Evolutionary conservation across 2,329 filamentous ascomycete species (phyloP), one percentile per base, ranked within the genome.

Genomic region (Davidsoniella eucalypti): DNA sequence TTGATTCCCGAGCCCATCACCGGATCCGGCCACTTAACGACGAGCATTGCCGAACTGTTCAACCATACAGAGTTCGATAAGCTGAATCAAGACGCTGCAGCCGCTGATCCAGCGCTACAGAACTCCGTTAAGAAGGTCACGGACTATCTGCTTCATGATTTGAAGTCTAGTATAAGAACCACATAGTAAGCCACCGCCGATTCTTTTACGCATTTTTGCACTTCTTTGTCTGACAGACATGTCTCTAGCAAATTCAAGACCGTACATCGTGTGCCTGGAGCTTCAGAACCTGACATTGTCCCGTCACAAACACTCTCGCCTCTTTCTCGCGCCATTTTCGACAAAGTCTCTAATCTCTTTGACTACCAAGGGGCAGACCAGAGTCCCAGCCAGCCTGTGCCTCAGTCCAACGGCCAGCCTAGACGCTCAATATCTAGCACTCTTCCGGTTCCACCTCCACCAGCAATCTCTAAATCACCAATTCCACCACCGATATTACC

Each of bases 71-170:
- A 75, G 56, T 71, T 88, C 57, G 77, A 82, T 56, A 73, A 73
- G 43, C 67, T 95, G 44, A 87, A 92, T 60, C 69, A 71, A 55
- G 84, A 90, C 61, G 78, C 81, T 53, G 65, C 44, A 23, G 38
- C 69, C 39, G 73, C 68, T 54, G 66, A 75, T 21, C 67, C 71
- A 44, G 71, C 74, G 41, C 71, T 72, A 26, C 80, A 83, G 17
- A 75, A 76, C 60, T 75, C 78, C 55, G 68, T 88, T 44, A 80
- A 84, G 57, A 78, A 81, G 57, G 82, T 80, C 9, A 70, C 88
- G 43, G 74, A 82, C 57, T 80, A 90, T 61, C 70, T 95, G 26
- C 76, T 85, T 52, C 78, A 80, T 55, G 73, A 94, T 39, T 64
- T 95, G 51, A 78, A 80, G 59, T 74, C 79, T 1, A 75, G 80